These are phyloP conservation scores for Atkinsonella hypoxylon DNA, from an alignment of 2,329 filamentous ascomycete genomes.

Conservation along the genomic window DNA sequence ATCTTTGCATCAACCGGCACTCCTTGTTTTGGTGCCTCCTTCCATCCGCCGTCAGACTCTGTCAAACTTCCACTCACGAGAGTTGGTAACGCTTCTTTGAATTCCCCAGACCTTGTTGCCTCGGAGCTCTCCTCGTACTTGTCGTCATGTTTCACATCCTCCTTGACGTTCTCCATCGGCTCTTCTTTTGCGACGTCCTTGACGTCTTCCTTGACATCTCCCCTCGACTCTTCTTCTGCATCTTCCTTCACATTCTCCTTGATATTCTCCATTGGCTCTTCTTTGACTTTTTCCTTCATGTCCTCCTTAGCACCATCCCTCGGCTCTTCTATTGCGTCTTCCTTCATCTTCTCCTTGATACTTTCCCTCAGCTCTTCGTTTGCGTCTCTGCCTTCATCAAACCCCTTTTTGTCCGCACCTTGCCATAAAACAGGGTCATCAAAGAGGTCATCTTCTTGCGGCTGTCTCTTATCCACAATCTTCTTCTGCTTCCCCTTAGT, in stretches of 20 bases:
- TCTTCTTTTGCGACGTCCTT: background rate
- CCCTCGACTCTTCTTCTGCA: conserved; percentile 4
- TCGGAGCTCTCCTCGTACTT: background rate
- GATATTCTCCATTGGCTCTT: background rate
- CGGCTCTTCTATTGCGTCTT: no score
- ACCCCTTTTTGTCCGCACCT: conserved; percentile 25
- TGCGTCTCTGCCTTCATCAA: conserved; percentile 14
- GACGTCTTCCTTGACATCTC: background rate
- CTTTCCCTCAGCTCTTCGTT: background rate
- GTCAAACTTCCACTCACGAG: conserved; percentile 11
- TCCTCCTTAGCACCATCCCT: no score
- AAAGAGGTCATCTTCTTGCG: conserved; percentile 30
- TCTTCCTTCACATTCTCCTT: conserved; percentile 20
- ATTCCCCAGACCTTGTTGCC: background rate
- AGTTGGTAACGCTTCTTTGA: conserved; percentile 8
- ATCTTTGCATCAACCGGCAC: conserved; percentile 15
- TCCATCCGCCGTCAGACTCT: conserved; percentile 12
- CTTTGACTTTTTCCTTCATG: no score
- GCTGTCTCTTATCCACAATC: conserved; percentile 26
- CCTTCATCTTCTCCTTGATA: no score
- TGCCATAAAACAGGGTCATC: conserved; percentile 34
- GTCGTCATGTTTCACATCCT: conserved; percentile 3
- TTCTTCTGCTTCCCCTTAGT: conserved; percentile 19
- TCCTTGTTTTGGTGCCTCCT: conserved; percentile 14
- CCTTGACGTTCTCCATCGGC: conserved; percentile 7